These are phyloP conservation scores for Fusarium tricinctum DNA, from an alignment of 2,329 filamentous ascomycete genomes.

Conservation along the genomic window DNA sequence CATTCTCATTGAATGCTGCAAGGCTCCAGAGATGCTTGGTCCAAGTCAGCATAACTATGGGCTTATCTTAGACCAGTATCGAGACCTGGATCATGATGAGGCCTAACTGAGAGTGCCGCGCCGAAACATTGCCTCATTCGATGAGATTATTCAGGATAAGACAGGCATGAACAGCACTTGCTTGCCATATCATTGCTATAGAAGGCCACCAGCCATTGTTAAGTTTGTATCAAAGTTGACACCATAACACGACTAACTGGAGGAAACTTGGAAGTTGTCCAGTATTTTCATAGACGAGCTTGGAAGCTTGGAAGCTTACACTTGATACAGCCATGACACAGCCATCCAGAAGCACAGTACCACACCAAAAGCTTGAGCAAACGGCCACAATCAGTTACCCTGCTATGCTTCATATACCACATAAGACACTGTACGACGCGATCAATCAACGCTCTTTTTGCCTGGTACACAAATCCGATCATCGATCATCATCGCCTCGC, in stretches of 20 bases:
- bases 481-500: constrained; percentile 61
- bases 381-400: constrained; percentile 1
- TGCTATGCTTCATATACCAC: constrained; percentile 4
- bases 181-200: constrained; percentile 21
- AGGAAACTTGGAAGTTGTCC: not conserved
- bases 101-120: not conserved
- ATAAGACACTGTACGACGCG: constrained; percentile 1
- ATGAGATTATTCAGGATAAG: not conserved
- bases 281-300: not conserved
- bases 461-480: constrained; percentile 62
- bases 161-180: constrained; percentile 9
- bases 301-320: not conserved
- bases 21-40: not conserved
- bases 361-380: not conserved
- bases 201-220: constrained; percentile 6
- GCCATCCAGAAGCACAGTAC: not conserved
- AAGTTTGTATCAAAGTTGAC: constrained; percentile 1
- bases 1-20: not conserved
- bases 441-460: constrained; percentile 15
- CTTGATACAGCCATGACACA: constrained; percentile 1
- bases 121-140: not conserved
- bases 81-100: not conserved
- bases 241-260: not conserved
- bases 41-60: not conserved
- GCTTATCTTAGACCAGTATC: not conserved